phyloP scores from a whole-genome alignment of 371 early-diverging fungal genomes.

The Coemansia sp. region DNA sequence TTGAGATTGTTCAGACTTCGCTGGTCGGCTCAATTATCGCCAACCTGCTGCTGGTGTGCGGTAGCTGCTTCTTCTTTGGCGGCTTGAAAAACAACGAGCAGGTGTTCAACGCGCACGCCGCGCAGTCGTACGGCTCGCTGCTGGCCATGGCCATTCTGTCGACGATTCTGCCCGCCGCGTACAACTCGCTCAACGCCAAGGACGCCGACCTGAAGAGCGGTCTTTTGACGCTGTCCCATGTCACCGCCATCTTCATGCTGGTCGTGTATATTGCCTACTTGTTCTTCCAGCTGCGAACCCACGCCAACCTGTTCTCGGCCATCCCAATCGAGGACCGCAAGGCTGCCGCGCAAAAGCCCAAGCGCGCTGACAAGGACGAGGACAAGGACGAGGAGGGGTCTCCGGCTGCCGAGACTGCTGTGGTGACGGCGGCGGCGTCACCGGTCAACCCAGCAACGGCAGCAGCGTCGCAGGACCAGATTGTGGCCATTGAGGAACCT shows the following conservation, averaged over 20 bases:
- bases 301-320: conserved; percentile 58
- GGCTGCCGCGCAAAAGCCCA: conserved; percentile 32
- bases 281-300: conserved; percentile 77
- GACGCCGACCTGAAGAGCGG: conserved; percentile 51
- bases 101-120: conserved; percentile 72
- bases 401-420: conserved; percentile 6
- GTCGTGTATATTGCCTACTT: conserved; percentile 72
- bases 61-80: conserved; percentile 79
- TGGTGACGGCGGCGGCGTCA: conserved; percentile 8
- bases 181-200: conserved; percentile 56
- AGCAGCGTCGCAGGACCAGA: conserved; percentile 7
- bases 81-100: conserved; percentile 69
- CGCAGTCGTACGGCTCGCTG: conserved; percentile 77
- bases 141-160: conserved; percentile 74
- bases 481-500: conserved; percentile 10
- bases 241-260: conserved; percentile 71
- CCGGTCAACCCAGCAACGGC: conserved; percentile 14
- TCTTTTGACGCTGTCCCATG: conserved; percentile 64
- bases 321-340: conserved; percentile 29
- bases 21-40: conserved; percentile 85
- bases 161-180: conserved; percentile 78
- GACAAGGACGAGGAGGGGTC: conserved; percentile 10
- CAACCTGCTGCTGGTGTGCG: conserved; percentile 74
- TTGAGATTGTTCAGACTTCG: conserved; percentile 84
- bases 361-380: conserved; percentile 9